A percentile compares a stretch with the other conserved stretches of the same genome.
These are phyloP conservation scores for Austroboletus novae-zelandiae DNA, from an alignment of 1,284 basidiomycete species.

Conservation along the genomic window DNA sequence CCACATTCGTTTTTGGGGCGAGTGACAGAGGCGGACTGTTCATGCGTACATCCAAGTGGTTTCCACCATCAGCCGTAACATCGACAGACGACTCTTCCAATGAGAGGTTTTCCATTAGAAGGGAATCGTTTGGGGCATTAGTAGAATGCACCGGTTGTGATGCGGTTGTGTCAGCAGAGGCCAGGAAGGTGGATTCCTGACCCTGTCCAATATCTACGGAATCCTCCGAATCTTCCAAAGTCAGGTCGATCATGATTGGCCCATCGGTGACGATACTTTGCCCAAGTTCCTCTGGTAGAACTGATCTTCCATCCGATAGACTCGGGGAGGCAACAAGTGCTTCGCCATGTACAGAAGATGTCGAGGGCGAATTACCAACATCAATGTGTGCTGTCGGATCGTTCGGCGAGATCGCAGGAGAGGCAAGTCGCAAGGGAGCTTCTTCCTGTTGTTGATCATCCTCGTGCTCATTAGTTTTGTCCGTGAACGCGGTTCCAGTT, in stretches of 20 bases:
- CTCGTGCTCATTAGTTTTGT: background rate
- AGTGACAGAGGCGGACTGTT: conserved; percentile 11
- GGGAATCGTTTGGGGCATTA: conserved; percentile 16
- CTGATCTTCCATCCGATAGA: background rate
- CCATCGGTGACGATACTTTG: conserved; percentile 1
- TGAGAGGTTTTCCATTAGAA: conserved; percentile 21
- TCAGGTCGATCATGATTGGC: conserved; percentile 31
- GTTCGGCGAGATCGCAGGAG: background rate
- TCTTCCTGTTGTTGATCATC: background rate
- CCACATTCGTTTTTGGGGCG: conserved; percentile 10
- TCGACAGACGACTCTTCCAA: conserved; percentile 18
- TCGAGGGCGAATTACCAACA: background rate
- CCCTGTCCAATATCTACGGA: conserved; percentile 12
- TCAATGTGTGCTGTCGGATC: background rate
- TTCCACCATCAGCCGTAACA: background rate
- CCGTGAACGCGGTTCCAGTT: background rate
- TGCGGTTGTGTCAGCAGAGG: conserved; percentile 1
- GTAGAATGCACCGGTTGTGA: conserved; percentile 4
- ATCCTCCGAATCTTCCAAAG: conserved; percentile 24
- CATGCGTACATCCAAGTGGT: conserved; percentile 23
- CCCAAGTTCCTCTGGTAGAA: conserved; percentile 2
- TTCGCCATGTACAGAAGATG: background rate
- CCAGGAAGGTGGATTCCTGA: conserved; percentile 9
- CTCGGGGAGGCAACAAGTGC: background rate
- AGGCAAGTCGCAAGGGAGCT: background rate